phyloP scores from a whole-genome alignment of 805 yeast genomes.

The Ogataea thermomethanolica region DNA sequence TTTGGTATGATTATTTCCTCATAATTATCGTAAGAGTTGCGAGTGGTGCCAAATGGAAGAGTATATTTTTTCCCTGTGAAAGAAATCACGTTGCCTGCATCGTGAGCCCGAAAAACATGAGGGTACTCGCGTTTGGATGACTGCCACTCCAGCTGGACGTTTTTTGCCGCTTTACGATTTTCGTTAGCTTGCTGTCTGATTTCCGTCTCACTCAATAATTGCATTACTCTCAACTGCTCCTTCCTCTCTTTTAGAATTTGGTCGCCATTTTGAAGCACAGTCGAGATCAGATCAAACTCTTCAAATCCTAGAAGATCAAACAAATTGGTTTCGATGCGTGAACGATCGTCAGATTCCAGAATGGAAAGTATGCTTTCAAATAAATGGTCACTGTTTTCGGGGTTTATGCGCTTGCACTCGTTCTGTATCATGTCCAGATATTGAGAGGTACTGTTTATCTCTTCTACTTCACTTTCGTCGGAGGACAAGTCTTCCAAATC shows the following conservation, averaged over 20 bases:
- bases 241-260: conserved; percentile 27
- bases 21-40: conserved; percentile 48
- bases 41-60: conserved; percentile 77
- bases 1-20: conserved; percentile 87
- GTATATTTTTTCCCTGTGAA: conserved; percentile 77
- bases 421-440: conserved; percentile 20
- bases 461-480: conserved; percentile 5
- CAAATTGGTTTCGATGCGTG: conserved; percentile 65
- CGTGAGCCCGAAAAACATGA: conserved; percentile 76
- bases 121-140: conserved; percentile 59
- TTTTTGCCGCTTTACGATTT: conserved; percentile 48
- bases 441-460: conserved; percentile 1
- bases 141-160: conserved; percentile 46
- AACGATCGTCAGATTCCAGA: conserved; percentile 38
- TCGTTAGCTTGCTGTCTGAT: conserved; percentile 50
- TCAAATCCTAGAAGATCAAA: conserved; percentile 85
- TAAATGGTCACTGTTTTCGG: conserved; percentile 19
- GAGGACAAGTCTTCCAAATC: conserved; percentile 19
- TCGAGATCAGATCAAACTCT: conserved; percentile 73
- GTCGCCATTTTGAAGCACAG: conserved; percentile 47
- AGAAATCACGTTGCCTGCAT: conserved; percentile 65
- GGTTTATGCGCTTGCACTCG: conserved; percentile 26
- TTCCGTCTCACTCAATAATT: conserved; percentile 50
- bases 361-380: conserved; percentile 29
- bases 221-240: conserved; percentile 4